phyloP scores from a whole-genome alignment of 305 asterid species.

The Lippia alba region DNA sequence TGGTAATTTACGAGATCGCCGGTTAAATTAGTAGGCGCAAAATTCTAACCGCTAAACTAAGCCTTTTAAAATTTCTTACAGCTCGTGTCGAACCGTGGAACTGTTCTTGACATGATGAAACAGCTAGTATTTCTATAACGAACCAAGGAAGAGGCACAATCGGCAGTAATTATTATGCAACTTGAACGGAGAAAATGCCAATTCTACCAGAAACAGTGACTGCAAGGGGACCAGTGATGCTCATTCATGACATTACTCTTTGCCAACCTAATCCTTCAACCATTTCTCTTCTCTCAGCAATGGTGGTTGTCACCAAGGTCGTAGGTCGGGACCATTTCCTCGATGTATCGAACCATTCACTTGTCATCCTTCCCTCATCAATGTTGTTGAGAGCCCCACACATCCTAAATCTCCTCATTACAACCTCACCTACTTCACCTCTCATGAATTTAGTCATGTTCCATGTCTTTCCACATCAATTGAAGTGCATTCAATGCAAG shows the following conservation, averaged over 20 bases:
- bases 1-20: too few species aligned
- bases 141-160: background rate
- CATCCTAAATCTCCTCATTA: slow-evolving; percentile 37
- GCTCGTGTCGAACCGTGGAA: background rate
- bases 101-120: background rate
- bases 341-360: background rate
- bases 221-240: slow-evolving; percentile 20
- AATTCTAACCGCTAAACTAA: too few species aligned
- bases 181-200: slow-evolving; percentile 19
- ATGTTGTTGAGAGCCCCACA: slow-evolving; percentile 27
- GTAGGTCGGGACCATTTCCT: slow-evolving; percentile 24
- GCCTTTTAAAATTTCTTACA: too few species aligned
- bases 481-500: background rate
- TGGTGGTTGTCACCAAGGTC: slow-evolving; percentile 24
- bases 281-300: background rate
- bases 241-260: background rate
- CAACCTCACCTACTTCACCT: slow-evolving; percentile 53
- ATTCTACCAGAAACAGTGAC: background rate
- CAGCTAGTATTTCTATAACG: background rate
- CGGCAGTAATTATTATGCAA: slow-evolving; percentile 18
- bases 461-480: slow-evolving; percentile 2
- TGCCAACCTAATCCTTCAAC: background rate
- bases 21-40: too few species aligned
- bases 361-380: background rate
- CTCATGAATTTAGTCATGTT: slow-evolving; percentile 26